Evolutionary conservation across 345 rosid species (phyloP), one percentile per base, ranked within the genome.

Genomic region (Lumnitzera littorea): DNA sequence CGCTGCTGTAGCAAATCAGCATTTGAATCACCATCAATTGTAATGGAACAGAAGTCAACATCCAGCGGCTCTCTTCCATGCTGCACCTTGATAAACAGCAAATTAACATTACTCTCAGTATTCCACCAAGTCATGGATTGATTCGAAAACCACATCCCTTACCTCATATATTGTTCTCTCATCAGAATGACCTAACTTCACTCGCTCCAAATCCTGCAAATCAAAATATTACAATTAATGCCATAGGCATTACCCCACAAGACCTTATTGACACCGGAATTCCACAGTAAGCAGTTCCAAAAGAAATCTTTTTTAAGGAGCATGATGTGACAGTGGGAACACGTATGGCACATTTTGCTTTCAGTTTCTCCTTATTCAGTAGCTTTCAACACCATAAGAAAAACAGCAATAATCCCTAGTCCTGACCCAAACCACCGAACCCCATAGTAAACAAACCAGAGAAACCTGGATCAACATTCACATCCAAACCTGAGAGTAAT

Each of bases 131-230:
- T 48, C 50, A 56, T 36, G 57, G 23, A 11, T 60, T 47, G 53
- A 13, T 25, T 62, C 55, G 16, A 55, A 52, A n/a, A 49, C 13
- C 61, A 60, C 20, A 50, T 72, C 16, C 46, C 61, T 76, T 76
- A 92, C 98, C 89, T 85, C 97, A 53, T 82, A 84, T 51, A 87
- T 83, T 12, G 88, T 89, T 70, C 88, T 82, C 83, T 92, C 95
- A 73, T 81, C 90, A 2, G 82, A 70, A 43, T 77, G 94, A 13
- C 81, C 84, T 62, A 82, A 65, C 69, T 85, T 89, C 23, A 82
- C 63, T 63, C 80, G 77, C 49, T 84, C 90, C 77, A 84, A 48
- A n/a, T 80, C 89, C 97, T 87, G 70, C 36, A 31, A 27, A 49
- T 17, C 46, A 63, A 41, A 57, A n/a, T 56, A 48, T 48, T 50